These are phyloP conservation scores for Kluyveromyces siamensis DNA, from an alignment of 805 yeast genomes.

Conservation along the genomic window DNA sequence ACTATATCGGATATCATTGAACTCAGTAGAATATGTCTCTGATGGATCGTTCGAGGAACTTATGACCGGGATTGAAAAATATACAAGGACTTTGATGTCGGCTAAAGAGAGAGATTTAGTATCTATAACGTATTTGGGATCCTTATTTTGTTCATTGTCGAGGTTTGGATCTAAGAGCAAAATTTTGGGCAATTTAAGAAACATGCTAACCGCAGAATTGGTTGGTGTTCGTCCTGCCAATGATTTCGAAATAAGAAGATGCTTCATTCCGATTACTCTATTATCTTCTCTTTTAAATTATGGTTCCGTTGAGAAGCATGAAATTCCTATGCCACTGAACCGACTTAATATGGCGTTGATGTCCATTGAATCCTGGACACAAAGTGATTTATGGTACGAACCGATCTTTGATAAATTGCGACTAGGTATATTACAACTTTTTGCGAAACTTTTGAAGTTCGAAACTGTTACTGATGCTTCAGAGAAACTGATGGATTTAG, in stretches of 20 bases:
- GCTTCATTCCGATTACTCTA: not conserved
- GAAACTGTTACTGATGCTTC: constrained; percentile 33
- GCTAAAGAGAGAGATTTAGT: not conserved
- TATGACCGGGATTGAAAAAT: not conserved
- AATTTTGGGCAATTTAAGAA: constrained; percentile 45
- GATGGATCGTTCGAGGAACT: constrained; percentile 16
- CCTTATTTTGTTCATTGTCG: constrained; percentile 27
- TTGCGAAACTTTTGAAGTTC: constrained; percentile 19
- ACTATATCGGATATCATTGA: constrained; percentile 24
- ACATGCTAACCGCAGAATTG: constrained; percentile 54
- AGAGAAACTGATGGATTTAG: constrained; percentile 33
- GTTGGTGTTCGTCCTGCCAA: constrained; percentile 36
- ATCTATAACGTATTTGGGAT: constrained; percentile 10
- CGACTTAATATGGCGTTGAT: constrained; percentile 54
- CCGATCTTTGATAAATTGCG: constrained; percentile 42
- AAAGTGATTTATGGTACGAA: constrained; percentile 53
- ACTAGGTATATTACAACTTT: constrained; percentile 41
- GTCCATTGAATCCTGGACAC: constrained; percentile 48
- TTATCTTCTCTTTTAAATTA: not conserved
- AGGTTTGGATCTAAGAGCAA: constrained; percentile 28
- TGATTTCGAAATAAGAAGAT: not conserved
- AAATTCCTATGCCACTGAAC: constrained; percentile 48
- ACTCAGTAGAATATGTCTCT: constrained; percentile 24
- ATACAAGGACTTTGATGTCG: not conserved
- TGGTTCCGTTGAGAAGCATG: constrained; percentile 15